Conservation (phyloP, 441 rosid genomes). For the Croton setiger region DNA sequence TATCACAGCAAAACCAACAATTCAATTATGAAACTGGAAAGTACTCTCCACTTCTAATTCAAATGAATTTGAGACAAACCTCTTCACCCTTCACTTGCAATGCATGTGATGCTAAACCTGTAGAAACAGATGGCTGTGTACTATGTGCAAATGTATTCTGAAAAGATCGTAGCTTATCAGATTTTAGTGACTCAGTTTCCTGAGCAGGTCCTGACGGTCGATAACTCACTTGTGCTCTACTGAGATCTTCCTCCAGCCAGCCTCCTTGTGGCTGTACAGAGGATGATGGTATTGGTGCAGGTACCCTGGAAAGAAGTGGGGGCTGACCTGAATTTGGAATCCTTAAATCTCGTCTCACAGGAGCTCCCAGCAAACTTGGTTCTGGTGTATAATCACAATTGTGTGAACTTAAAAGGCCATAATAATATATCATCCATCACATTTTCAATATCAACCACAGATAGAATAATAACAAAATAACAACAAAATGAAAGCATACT, state of each 20-base stretch:
- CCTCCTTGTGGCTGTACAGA: conserved; percentile 53
- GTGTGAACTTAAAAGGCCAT: conserved; percentile 6
- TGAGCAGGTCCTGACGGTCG: conserved; percentile 24
- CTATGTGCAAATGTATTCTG: conserved; percentile 40
- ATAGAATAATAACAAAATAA: background rate
- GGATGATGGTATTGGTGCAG: conserved; percentile 37
- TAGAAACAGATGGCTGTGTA: conserved; percentile 32
- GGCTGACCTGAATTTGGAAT: conserved; percentile 59
- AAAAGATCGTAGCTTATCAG: conserved; percentile 40
- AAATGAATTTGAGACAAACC: conserved; percentile 35
- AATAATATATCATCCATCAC: background rate
- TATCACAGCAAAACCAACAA: background rate
- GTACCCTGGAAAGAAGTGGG: conserved; percentile 51
- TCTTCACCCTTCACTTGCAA: conserved; percentile 56
- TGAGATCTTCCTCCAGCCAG: conserved; percentile 57
- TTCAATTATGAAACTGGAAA: conserved; percentile 10
- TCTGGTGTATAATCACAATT: conserved; percentile 36
- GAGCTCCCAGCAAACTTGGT: conserved; percentile 81
- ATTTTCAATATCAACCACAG: conserved; percentile 11
- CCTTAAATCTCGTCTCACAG: conserved; percentile 57
- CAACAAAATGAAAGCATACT: conserved; percentile 37
- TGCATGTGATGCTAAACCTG: conserved; percentile 33
- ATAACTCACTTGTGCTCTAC: conserved; percentile 21
- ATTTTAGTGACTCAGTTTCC: conserved; percentile 39
- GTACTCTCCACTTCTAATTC: conserved; percentile 9